A percentile compares a stretch with the other conserved stretches of the same genome.
phyloP scores from a whole-genome alignment of 2,329 filamentous ascomycete species.

The Moelleriella libera region DNA sequence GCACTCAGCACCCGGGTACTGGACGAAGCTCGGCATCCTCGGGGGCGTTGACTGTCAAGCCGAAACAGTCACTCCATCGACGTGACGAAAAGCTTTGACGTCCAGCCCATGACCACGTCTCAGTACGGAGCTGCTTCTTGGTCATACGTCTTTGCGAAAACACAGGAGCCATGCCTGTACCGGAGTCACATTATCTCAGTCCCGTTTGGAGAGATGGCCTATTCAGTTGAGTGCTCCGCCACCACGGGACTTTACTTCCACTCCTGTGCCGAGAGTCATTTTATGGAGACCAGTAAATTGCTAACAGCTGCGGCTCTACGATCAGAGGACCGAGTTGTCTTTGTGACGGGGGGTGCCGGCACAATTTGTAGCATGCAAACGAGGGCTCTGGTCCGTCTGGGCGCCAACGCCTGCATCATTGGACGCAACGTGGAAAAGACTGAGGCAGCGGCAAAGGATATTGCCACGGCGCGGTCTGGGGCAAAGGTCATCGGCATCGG shows the following conservation, averaged over 20 bases:
- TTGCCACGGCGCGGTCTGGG: constrained; percentile 63
- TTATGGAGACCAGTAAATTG: neutral
- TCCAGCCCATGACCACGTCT: neutral
- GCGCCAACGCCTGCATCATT: constrained; percentile 86
- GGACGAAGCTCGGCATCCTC: too few relatives aligned
- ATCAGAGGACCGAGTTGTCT: constrained; percentile 72
- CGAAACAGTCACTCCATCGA: too few relatives aligned
- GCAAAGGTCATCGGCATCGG: constrained; percentile 81
- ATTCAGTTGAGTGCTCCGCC: constrained; percentile 43
- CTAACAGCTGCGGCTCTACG: neutral
- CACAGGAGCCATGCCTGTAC: constrained; percentile 43
- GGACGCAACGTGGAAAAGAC: constrained; percentile 86
- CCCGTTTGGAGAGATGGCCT: constrained; percentile 76
- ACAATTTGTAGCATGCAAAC: constrained; percentile 93
- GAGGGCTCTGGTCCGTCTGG: constrained; percentile 76
- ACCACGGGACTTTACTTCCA: neutral
- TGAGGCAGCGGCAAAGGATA: constrained; percentile 63
- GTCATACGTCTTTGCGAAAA: neutral
- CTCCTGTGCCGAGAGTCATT: too few relatives aligned
- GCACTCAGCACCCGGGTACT: too few relatives aligned
- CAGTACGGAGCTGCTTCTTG: neutral
- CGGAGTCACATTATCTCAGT: constrained; percentile 65
- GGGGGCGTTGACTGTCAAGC: too few relatives aligned
- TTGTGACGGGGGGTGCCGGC: constrained; percentile 89
- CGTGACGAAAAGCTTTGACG: too few relatives aligned